Conservation (phyloP, 116 monocot genomes). For the Zostera marina region DNA sequence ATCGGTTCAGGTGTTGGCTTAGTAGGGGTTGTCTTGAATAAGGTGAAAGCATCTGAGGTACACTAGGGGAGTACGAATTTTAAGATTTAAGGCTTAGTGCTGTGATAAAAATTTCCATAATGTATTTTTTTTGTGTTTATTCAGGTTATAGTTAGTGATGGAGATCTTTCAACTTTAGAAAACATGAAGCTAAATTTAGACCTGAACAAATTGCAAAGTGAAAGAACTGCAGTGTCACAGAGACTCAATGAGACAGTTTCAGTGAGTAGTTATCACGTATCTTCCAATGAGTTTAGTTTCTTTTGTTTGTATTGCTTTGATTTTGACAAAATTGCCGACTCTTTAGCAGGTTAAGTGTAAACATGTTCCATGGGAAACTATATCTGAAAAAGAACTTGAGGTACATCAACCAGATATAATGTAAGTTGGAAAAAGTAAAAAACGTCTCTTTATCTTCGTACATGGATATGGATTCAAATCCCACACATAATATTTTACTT, state of each 20-base stretch:
- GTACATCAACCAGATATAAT: constrained; percentile 39
- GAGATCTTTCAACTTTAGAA: constrained; percentile 52
- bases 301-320: not conserved
- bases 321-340: not conserved
- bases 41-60: constrained; percentile 71
- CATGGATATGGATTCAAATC: too few relatives aligned
- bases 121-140: not conserved
- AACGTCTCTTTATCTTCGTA: not conserved
- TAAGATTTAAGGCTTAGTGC: not conserved
- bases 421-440: constrained; percentile 45
- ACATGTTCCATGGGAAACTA: constrained; percentile 69
- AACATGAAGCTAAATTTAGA: constrained; percentile 72
- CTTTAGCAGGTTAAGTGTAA: constrained; percentile 48
- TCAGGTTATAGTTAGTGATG: constrained; percentile 85
- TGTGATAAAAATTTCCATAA: not conserved
- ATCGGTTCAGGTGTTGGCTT: constrained; percentile 92
- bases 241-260: not conserved
- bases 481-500: too few relatives aligned
- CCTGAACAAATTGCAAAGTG: constrained; percentile 24
- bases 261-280: not conserved
- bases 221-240: not conserved
- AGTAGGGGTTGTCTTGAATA: constrained; percentile 52
- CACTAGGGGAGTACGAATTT: not conserved
- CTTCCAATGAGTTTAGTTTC: not conserved
- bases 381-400: constrained; percentile 36